phyloP scores from a whole-genome alignment of 78 protist genomes.

The Polysphondylium violaceum region DNA sequence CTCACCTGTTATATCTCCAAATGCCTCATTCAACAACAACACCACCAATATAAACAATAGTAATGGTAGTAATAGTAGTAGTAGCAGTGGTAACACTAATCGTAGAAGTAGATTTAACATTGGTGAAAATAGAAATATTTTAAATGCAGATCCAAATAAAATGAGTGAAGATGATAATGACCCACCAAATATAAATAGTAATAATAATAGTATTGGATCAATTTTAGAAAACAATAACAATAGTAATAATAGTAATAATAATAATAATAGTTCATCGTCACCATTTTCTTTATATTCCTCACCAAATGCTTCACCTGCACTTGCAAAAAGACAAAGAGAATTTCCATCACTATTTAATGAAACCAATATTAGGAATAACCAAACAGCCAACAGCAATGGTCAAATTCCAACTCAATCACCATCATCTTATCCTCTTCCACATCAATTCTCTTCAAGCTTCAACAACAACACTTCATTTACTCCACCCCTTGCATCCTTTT shows the following conservation, averaged over 20 bases:
- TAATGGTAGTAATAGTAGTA: background rate
- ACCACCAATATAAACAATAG: background rate
- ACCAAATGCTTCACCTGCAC: background rate
- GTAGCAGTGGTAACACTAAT: background rate
- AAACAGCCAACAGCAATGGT: background rate
- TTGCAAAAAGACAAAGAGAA: constrained; percentile 31
- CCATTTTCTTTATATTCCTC: background rate
- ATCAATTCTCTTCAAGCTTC: background rate
- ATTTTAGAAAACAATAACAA: background rate
- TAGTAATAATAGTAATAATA: background rate
- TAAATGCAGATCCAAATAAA: constrained; percentile 9
- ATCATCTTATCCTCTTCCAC: background rate
- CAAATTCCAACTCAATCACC: background rate
- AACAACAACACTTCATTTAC: constrained; percentile 15
- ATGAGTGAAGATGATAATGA: no score
- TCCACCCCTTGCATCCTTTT: constrained; percentile 65
- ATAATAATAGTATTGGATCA: background rate
- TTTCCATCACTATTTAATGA: background rate
- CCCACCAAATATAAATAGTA: constrained; percentile 11
- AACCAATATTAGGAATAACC: background rate
- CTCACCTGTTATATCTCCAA: background rate
- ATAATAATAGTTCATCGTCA: background rate
- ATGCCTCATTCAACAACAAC: background rate
- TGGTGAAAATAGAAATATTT: constrained; percentile 31
- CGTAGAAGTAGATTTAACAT: constrained; percentile 32